A percentile compares a stretch with the other conserved stretches of the same genome.
Evolutionary conservation across 345 rosid genomes (phyloP).

Genomic region (Crucihimalaya himalaica): DNA sequence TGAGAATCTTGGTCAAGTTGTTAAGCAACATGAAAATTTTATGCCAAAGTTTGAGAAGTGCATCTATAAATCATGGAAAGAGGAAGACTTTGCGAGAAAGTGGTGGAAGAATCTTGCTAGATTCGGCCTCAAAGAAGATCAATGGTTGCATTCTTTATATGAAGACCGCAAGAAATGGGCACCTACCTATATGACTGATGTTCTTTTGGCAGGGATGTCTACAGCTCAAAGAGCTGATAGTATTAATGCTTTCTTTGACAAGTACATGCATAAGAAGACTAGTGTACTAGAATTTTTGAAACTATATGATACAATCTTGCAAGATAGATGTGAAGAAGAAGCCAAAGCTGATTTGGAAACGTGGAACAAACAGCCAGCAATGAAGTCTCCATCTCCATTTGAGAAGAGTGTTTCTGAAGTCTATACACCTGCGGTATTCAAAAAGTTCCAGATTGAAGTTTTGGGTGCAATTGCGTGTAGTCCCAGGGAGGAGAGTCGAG

Average conservation of each 20-base stretch:
- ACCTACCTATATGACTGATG: constrained; percentile 56
- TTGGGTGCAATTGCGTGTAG: constrained; percentile 69
- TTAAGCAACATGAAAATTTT: constrained; percentile 53
- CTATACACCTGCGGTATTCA: constrained; percentile 66
- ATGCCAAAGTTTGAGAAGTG: constrained; percentile 62
- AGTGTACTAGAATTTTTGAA: constrained; percentile 59
- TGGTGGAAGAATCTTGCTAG: constrained; percentile 65
- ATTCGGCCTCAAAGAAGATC: constrained; percentile 61
- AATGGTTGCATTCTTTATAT: constrained; percentile 53
- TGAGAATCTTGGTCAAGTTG: constrained; percentile 57
- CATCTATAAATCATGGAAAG: constrained; percentile 65
- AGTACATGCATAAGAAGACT: constrained; percentile 66
- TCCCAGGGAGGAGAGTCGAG: constrained; percentile 62
- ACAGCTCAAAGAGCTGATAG: constrained; percentile 59
- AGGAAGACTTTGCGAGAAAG: constrained; percentile 56
- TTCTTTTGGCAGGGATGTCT: constrained; percentile 67
- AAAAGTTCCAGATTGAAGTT: constrained; percentile 64
- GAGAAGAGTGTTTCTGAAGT: constrained; percentile 65
- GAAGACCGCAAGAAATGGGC: constrained; percentile 69
- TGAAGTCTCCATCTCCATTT: constrained; percentile 75
- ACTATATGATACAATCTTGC: constrained; percentile 55
- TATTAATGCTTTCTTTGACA: constrained; percentile 60
- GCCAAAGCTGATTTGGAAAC: constrained; percentile 70
- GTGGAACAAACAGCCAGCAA: constrained; percentile 61
- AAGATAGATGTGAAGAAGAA: constrained; percentile 70